These are phyloP conservation scores for Symbiodinium pilosum DNA, from an alignment of 73 alveolate species.

Conservation along the genomic window DNA sequence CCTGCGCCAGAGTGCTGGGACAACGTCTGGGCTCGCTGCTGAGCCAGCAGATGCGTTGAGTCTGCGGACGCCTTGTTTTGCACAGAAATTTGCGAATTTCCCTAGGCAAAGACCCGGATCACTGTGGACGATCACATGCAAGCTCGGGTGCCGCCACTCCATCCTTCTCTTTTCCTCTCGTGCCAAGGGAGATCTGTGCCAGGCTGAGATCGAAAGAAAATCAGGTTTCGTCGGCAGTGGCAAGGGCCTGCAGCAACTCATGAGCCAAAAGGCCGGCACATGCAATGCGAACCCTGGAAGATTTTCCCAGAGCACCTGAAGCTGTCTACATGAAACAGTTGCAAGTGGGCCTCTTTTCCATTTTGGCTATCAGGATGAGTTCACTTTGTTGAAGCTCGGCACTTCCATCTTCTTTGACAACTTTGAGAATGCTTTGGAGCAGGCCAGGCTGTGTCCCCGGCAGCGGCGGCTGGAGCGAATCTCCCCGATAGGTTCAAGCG, in stretches of 20 bases:
- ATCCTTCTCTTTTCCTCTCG: no score
- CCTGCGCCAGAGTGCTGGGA: conserved; percentile 80
- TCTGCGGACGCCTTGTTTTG: no score
- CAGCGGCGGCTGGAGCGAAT: neutral
- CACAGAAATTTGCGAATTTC: no score
- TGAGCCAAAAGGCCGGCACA: conserved; percentile 71
- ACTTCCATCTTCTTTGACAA: conserved; percentile 65
- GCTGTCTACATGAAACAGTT: no score
- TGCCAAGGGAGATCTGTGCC: neutral
- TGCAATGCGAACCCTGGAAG: neutral
- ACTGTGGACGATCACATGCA: conserved; percentile 70
- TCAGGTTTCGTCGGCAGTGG: conserved; percentile 66
- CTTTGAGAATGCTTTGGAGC: conserved; percentile 55
- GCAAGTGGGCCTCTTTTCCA: no score
- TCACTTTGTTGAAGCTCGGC: conserved; percentile 74
- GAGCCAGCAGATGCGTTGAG: no score
- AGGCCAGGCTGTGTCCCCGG: neutral
- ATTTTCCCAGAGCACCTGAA: no score
- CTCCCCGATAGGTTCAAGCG: conserved; percentile 25
- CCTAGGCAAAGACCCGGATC: conserved; percentile 59
- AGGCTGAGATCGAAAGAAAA: conserved; percentile 53
- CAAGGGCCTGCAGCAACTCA: conserved; percentile 62
- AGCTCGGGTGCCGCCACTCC: conserved; percentile 33
- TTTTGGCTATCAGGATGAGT: conserved; percentile 47
- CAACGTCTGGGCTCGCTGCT: conserved; percentile 43